phyloP scores from a whole-genome alignment of 1,284 basidiomycete genomes.

The Apiotrichum laibachii region DNA sequence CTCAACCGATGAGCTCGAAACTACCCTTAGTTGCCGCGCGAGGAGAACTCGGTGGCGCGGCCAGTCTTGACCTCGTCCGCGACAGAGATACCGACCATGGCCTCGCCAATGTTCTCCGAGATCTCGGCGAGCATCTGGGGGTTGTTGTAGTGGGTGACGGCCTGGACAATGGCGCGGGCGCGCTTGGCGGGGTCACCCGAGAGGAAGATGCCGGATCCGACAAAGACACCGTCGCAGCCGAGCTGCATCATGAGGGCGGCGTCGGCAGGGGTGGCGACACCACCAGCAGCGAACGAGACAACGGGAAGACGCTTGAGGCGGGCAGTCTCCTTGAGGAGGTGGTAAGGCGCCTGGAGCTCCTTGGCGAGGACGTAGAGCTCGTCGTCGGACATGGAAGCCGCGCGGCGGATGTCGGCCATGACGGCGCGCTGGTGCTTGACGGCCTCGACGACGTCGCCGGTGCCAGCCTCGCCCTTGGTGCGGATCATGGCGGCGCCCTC shows the following conservation, averaged over 20 bases:
- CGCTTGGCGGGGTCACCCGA: conserved; percentile 92
- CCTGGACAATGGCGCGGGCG: conserved; percentile 95
- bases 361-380: conserved; percentile 95
- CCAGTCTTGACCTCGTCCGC: conserved; percentile 50
- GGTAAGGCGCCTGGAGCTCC: conserved; percentile 90
- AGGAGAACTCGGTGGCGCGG: conserved; percentile 14
- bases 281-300: conserved; percentile 86
- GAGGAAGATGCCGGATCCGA: conserved; percentile 82
- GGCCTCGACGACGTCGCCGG: conserved; percentile 96
- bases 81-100: conserved; percentile 78
- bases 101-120: conserved; percentile 81
- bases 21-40: conserved; percentile 22
- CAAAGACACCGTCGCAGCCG: conserved; percentile 94
- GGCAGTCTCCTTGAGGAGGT: conserved; percentile 94
- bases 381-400: conserved; percentile 84
- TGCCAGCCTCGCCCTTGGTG: conserved; percentile 96
- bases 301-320: conserved; percentile 90
- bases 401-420: conserved; percentile 78
- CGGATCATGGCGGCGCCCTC: conserved; percentile 95
- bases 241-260: conserved; percentile 99
- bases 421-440: conserved; percentile 88
- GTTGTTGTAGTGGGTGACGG: conserved; percentile 96
- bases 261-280: conserved; percentile 92
- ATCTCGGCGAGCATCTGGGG: conserved; percentile 66
- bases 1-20: too few species aligned